Evolutionary conservation across 805 yeast genomes (phyloP), one percentile per base, ranked within the genome.

Genomic region (Yamadazyma sp.): DNA sequence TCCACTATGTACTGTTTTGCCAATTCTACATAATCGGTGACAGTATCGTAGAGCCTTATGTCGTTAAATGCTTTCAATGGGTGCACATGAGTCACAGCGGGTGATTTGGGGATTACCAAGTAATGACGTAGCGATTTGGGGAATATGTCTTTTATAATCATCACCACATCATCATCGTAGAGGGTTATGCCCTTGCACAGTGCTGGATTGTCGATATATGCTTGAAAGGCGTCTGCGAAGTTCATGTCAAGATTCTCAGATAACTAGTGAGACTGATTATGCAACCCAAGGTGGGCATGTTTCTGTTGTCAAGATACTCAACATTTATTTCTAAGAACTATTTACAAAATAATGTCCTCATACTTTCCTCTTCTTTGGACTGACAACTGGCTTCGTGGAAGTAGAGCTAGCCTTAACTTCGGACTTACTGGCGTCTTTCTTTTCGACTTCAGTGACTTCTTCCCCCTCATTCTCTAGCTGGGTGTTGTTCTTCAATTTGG

Each of bases 81-180:
- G 46, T 75, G 75, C 20, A 50, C 39, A 10, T 47, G 54, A 2
- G 85, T 70, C 13, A 73, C 42, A 9, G 47, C 28, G 0, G 44
- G 42, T 35, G 64, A 60, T 45, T 79, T 62, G 1, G 93, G 89
- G 22, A 85, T 55, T 1, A 86, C 60, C 31, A 85, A 62, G 41
- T 68, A 71, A 56, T 85, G 95, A 24, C 74, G 60, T 3, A 60
- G 41, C 0, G 89, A 63, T 54, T 85, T 85, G 4, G 90, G 86
- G 51, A 64, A 85, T 20, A 52, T 54, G 53, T 85, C 95, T 27
- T 59, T 57, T 9, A 85, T 64, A 3, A 84, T 75, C 2, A 77
- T 72, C 10, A 70, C 80, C 24, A 73, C 59, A 0, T 70, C 72
- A 41, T 84, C 84, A 37, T 59, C 54, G 43, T 55, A 75, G 1